Conservation (phyloP, 2,329 filamentous ascomycete genomes). For the Elsinoe perseae region DNA sequence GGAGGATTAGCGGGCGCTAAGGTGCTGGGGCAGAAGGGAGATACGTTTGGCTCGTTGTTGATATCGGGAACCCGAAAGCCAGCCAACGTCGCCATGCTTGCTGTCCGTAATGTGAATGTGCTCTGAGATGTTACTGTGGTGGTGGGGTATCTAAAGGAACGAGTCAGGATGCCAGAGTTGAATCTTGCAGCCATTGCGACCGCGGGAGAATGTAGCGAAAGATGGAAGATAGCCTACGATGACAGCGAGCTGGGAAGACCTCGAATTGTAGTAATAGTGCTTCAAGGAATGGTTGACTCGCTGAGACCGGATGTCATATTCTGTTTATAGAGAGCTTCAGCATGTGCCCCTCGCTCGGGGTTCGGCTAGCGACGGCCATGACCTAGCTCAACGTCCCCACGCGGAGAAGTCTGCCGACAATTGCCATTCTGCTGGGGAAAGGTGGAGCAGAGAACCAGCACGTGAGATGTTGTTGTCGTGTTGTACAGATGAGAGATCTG, state of each 20-base stretch:
- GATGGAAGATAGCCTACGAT: neutral
- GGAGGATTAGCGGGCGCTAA: neutral
- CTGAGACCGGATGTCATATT: neutral
- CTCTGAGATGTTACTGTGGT: constrained; percentile 20
- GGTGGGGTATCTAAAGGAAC: neutral
- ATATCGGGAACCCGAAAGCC: constrained; percentile 82
- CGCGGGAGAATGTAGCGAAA: neutral
- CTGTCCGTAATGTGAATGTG: constrained; percentile 3
- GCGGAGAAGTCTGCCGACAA: neutral
- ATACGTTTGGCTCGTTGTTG: constrained; percentile 90
- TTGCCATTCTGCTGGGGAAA: neutral
- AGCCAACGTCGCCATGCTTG: constrained; percentile 54
- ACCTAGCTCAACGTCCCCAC: neutral
- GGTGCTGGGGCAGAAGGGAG: constrained; percentile 28
- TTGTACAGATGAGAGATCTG: neutral
- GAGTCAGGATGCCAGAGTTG: neutral
- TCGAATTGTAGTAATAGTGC: neutral
- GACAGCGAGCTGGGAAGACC: neutral
- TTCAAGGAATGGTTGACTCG: neutral
- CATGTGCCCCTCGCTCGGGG: neutral
- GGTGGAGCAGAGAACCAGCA: neutral
- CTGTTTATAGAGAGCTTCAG: neutral
- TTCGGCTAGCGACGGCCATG: neutral
- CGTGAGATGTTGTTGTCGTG: neutral
- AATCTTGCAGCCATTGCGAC: constrained; percentile 7